Conservation (phyloP, 139 green algal genomes). For the Spirogloea muscicola region DNA sequence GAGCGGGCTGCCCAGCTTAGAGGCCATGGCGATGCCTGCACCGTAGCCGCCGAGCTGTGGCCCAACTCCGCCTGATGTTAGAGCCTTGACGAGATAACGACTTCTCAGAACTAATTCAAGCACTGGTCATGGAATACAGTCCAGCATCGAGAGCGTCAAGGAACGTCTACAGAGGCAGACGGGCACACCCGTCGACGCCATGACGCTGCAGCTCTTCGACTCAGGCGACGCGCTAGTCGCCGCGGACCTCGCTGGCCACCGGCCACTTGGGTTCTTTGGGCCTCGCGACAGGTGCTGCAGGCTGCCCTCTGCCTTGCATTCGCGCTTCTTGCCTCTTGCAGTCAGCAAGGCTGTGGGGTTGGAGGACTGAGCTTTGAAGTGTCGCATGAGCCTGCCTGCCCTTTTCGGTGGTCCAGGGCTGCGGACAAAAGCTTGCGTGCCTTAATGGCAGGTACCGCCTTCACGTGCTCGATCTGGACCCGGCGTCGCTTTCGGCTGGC, state of each 20-base stretch:
- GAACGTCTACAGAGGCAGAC: slow-evolving; percentile 82
- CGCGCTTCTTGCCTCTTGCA: background rate
- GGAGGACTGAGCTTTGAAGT: background rate
- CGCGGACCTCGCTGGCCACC: slow-evolving; percentile 56
- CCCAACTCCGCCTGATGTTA: too few species aligned
- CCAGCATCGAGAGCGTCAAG: slow-evolving; percentile 78
- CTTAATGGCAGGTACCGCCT: slow-evolving; percentile 50
- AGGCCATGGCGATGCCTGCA: too few species aligned
- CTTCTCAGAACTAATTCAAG: too few species aligned
- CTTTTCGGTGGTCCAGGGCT: background rate
- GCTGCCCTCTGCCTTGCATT: too few species aligned
- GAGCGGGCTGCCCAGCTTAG: too few species aligned
- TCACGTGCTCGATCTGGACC: slow-evolving; percentile 88
- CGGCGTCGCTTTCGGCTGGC: slow-evolving; percentile 68
- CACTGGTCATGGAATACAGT: slow-evolving; percentile 57
- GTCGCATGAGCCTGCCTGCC: background rate
- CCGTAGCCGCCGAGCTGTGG: too few species aligned
- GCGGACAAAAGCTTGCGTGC: background rate
- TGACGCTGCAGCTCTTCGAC: slow-evolving; percentile 82
- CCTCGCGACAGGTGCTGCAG: slow-evolving; percentile 66
- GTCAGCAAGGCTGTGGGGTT: background rate
- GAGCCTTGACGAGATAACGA: too few species aligned
- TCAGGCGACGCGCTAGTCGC: slow-evolving; percentile 55
- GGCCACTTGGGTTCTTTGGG: slow-evolving; percentile 91
- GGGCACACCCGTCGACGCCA: slow-evolving; percentile 71